Conservation (phyloP, 2,329 filamentous ascomycete genomes). For the Calonectria henricotiae region DNA sequence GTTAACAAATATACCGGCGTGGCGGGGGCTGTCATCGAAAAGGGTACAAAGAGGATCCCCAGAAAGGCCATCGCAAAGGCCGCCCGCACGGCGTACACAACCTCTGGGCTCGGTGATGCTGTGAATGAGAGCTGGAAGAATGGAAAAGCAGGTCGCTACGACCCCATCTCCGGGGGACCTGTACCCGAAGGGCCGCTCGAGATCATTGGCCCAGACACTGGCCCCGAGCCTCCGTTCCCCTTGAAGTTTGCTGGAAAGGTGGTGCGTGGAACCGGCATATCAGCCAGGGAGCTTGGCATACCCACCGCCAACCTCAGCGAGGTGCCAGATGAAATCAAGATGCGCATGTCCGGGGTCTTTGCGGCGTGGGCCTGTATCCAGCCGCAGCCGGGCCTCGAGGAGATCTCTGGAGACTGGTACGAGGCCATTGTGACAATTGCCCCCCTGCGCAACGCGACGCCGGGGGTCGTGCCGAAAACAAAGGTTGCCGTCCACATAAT, state of each 20-base stretch:
- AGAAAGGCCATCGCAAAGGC: constrained; percentile 58
- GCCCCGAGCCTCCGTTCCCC: constrained; percentile 70
- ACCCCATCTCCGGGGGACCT: constrained; percentile 55
- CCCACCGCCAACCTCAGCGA: constrained; percentile 71
- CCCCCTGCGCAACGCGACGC: constrained; percentile 64
- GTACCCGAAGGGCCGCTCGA: constrained; percentile 55
- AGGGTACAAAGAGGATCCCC: constrained; percentile 59
- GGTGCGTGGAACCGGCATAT: constrained; percentile 62
- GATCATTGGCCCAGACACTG: constrained; percentile 66
- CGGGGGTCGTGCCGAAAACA: constrained; percentile 66
- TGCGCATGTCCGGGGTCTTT: constrained; percentile 74
- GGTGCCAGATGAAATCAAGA: constrained; percentile 68
- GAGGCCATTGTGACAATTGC: constrained; percentile 73
- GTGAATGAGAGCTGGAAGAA: constrained; percentile 59
- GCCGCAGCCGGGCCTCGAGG: constrained; percentile 54
- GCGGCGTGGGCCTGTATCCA: constrained; percentile 75
- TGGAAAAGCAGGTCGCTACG: constrained; percentile 59
- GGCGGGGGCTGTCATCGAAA: constrained; percentile 61
- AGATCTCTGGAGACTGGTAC: constrained; percentile 68
- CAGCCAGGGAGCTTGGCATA: constrained; percentile 61
- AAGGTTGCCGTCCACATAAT: constrained; percentile 71
- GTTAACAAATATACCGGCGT: constrained; percentile 63
- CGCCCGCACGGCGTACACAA: constrained; percentile 59
- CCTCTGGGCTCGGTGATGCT: constrained; percentile 48
- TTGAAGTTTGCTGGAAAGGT: constrained; percentile 68